phyloP scores from a whole-genome alignment of 495 filamentous ascomycete species.

The Lophiostoma macrostomum region DNA sequence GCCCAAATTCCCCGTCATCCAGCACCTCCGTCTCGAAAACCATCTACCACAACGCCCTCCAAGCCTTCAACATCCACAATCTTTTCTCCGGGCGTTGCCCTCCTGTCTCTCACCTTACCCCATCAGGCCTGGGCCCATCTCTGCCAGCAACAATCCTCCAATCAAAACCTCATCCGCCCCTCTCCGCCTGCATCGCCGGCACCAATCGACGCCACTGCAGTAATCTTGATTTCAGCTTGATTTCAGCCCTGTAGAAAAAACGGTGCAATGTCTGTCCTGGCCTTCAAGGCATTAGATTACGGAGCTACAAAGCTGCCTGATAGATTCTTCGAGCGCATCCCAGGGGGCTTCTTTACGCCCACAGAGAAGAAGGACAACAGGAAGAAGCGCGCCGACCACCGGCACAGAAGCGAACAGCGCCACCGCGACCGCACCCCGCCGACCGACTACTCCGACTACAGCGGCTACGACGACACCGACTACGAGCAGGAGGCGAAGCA shows the following conservation, averaged over 20 bases:
- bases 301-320: constrained; percentile 42
- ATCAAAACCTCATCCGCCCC: constrained; percentile 18
- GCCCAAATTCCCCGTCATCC: not conserved
- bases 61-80: not conserved
- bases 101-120: constrained; percentile 11
- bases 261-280: constrained; percentile 27
- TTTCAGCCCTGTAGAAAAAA: constrained; percentile 20
- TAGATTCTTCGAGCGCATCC: constrained; percentile 37
- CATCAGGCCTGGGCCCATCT: constrained; percentile 4
- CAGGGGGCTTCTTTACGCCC: constrained; percentile 40
- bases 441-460: constrained; percentile 28
- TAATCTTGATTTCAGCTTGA: constrained; percentile 7
- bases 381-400: constrained; percentile 11
- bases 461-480: constrained; percentile 30
- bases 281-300: constrained; percentile 30
- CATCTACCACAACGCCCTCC: constrained; percentile 3
- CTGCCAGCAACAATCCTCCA: constrained; percentile 7
- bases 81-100: not conserved
- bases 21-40: not conserved
- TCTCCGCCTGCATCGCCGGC: too few relatives aligned
- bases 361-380: constrained; percentile 28
- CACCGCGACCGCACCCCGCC: constrained; percentile 21
- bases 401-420: constrained; percentile 17
- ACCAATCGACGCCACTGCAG: constrained; percentile 24
- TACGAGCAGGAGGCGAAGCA: constrained; percentile 16